Percentiles rank a stretch among this genome's conserved stretches.
phyloP scores from a whole-genome alignment of 2,329 filamentous ascomycete genomes.

The Trichoderma koningiopsis region DNA sequence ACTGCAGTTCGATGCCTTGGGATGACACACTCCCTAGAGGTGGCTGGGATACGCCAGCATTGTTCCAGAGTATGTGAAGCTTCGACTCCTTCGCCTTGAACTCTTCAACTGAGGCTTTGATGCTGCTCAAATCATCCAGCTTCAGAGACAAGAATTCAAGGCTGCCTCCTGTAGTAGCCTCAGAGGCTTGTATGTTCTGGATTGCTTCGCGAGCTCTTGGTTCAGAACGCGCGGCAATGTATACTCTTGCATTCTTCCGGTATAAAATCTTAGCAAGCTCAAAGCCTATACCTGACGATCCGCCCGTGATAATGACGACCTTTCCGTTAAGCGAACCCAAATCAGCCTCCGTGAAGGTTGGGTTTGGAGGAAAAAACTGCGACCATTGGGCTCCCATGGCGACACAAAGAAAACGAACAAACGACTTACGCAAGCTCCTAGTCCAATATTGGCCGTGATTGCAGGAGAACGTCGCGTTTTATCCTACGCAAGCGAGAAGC shows the following conservation, averaged over 20 bases:
- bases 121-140: slow-evolving; percentile 37
- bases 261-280: slow-evolving; percentile 57
- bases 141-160: slow-evolving; percentile 47
- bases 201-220: slow-evolving; percentile 47
- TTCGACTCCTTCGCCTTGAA: slow-evolving; percentile 32
- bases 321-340: slow-evolving; percentile 3
- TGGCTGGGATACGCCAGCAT: slow-evolving; percentile 42
- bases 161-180: slow-evolving; percentile 41
- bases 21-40: slow-evolving; percentile 9
- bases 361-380: slow-evolving; percentile 24
- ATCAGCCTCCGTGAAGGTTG: slow-evolving; percentile 20
- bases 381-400: slow-evolving; percentile 25
- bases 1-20: slow-evolving; percentile 40
- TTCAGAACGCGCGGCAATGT: slow-evolving; percentile 50
- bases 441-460: neutral
- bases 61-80: slow-evolving; percentile 45
- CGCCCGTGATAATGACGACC: slow-evolving; percentile 44
- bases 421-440: too few relatives aligned
- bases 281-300: slow-evolving; percentile 46
- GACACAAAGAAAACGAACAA: neutral
- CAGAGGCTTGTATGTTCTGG: slow-evolving; percentile 40
- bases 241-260: slow-evolving; percentile 52
- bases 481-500: neutral
- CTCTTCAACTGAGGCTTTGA: slow-evolving; percentile 34
- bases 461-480: neutral